phyloP scores from a whole-genome alignment of 441 rosid genomes.

The Erodium trifolium region DNA sequence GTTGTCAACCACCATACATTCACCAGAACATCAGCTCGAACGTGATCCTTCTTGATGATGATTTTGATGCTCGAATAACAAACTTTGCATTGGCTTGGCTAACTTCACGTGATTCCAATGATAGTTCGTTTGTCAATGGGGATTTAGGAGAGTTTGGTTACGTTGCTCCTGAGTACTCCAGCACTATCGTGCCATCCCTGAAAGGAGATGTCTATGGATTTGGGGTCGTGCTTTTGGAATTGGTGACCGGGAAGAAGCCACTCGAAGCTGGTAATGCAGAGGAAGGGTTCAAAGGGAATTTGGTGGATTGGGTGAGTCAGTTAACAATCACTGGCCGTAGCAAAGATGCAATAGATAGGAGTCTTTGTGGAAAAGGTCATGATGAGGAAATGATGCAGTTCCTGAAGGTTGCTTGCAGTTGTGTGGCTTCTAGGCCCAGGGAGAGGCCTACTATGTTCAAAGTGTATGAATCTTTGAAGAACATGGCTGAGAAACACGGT shows the following conservation, averaged over 20 bases:
- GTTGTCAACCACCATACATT: conserved; percentile 36
- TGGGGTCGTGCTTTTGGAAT: conserved; percentile 58
- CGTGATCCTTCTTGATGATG: conserved; percentile 55
- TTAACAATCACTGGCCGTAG: conserved; percentile 33
- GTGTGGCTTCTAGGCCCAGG: conserved; percentile 54
- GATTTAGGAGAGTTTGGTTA: conserved; percentile 58
- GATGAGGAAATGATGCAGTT: conserved; percentile 47
- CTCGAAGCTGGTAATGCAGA: conserved; percentile 31
- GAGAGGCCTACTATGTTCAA: conserved; percentile 55
- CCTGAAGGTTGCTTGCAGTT: conserved; percentile 48
- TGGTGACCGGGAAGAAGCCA: conserved; percentile 51
- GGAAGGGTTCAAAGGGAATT: conserved; percentile 50
- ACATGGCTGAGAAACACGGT: conserved; percentile 41
- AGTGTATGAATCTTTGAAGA: conserved; percentile 50
- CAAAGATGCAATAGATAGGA: conserved; percentile 42
- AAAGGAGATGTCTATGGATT: conserved; percentile 61
- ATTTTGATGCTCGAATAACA: conserved; percentile 45
- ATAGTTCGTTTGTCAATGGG: conserved; percentile 40
- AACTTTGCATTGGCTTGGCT: conserved; percentile 55
- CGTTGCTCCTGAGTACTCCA: conserved; percentile 53
- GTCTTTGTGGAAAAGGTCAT: conserved; percentile 36
- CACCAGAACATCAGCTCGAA: conserved; percentile 55
- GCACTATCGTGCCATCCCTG: conserved; percentile 49
- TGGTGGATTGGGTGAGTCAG: conserved; percentile 57
- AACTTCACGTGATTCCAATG: conserved; percentile 35